Evolutionary conservation across 169 alveolate genomes (phyloP).

Genomic region (Amoebophrya sp.): DNA sequence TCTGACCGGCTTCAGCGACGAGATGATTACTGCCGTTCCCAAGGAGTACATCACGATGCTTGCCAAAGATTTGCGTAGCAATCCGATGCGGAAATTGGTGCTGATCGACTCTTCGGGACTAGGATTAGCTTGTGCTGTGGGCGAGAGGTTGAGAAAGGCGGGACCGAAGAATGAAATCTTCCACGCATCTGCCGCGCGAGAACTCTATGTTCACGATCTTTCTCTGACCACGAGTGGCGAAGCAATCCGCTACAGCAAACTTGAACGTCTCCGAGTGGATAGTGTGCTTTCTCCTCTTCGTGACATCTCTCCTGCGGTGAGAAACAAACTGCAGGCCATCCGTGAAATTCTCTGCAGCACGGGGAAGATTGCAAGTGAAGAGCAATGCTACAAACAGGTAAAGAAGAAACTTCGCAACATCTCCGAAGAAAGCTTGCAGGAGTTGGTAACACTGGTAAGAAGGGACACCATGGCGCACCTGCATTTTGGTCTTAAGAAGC

Average conservation of each 20-base stretch:
- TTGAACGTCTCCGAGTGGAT: not conserved
- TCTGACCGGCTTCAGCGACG: too few relatives aligned
- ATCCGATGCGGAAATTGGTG: too few relatives aligned
- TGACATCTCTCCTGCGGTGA: not conserved
- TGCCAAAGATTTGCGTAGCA: too few relatives aligned
- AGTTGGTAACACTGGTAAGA: not conserved
- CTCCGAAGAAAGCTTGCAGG: not conserved
- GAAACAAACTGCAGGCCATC: not conserved
- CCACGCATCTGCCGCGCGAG: not conserved
- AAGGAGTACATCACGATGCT: too few relatives aligned
- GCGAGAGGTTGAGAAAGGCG: not conserved
- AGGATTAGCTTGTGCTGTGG: not conserved
- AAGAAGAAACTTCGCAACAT: not conserved
- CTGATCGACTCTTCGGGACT: too few relatives aligned
- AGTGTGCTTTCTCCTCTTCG: not conserved
- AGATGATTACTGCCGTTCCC: too few relatives aligned
- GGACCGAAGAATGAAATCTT: not conserved
- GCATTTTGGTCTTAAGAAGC: too few relatives aligned
- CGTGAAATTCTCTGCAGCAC: not conserved
- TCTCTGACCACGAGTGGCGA: not conserved
- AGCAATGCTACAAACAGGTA: not conserved
- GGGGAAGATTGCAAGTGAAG: not conserved
- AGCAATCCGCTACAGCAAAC: not conserved
- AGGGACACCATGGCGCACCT: not conserved
- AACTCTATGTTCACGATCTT: not conserved